phyloP scores from a whole-genome alignment of 371 early-diverging fungal species.

The Rhizomucor pusillus region DNA sequence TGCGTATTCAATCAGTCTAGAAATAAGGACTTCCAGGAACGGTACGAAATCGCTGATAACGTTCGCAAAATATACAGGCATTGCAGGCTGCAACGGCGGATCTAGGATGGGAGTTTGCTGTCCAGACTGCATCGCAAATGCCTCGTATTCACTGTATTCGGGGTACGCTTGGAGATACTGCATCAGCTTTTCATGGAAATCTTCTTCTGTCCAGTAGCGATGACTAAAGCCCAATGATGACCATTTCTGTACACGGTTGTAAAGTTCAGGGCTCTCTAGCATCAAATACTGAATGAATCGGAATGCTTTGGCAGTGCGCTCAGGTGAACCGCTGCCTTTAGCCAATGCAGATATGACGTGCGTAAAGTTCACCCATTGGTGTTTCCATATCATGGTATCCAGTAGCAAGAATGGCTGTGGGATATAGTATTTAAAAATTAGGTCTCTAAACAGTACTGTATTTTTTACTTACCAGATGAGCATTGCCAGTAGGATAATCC shows the following conservation, averaged over 20 bases:
- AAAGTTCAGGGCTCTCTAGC: constrained; percentile 60
- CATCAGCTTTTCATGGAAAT: constrained; percentile 64
- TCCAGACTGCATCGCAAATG: constrained; percentile 40
- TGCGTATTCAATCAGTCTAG: constrained; percentile 68
- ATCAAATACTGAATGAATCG: constrained; percentile 57
- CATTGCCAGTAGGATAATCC: constrained; percentile 30
- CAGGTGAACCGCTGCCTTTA: constrained; percentile 59
- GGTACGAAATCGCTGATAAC: constrained; percentile 67
- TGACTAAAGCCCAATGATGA: constrained; percentile 59
- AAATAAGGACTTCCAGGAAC: constrained; percentile 64
- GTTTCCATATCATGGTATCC: constrained; percentile 71
- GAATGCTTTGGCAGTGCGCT: constrained; percentile 45
- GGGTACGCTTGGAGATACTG: constrained; percentile 65
- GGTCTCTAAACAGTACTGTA: not conserved
- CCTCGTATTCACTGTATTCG: constrained; percentile 76
- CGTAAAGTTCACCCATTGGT: constrained; percentile 69
- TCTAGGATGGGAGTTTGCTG: constrained; percentile 37
- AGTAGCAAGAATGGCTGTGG: constrained; percentile 43
- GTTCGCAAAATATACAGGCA: constrained; percentile 74
- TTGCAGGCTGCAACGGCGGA: constrained; percentile 58
- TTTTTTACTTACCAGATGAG: constrained; percentile 22
- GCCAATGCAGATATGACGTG: constrained; percentile 70
- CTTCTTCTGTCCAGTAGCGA: constrained; percentile 74
- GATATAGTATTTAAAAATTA: not conserved
- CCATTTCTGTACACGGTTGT: constrained; percentile 65